Evolutionary conservation across 2,329 filamentous ascomycete genomes (phyloP).

Genomic region (Tolypocladium endophyticum): DNA sequence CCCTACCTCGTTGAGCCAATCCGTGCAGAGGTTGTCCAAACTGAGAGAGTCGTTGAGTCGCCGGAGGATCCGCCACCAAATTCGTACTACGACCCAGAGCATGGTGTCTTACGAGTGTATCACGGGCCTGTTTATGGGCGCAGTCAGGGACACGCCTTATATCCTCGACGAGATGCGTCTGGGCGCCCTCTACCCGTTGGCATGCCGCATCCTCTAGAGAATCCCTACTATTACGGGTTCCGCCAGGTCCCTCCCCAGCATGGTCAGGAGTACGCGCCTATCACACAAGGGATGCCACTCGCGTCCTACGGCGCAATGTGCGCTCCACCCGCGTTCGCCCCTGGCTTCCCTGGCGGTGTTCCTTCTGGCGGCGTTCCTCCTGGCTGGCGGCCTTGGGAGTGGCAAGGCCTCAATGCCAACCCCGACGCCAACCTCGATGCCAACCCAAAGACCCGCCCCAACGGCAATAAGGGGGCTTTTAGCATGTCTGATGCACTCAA

Average conservation of each 20-base stretch:
- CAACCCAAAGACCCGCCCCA: neutral
- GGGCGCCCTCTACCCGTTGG: slow-evolving; percentile 27
- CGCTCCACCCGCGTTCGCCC: slow-evolving; percentile 10
- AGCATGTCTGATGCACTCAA: slow-evolving; percentile 4
- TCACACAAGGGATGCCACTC: slow-evolving; percentile 18
- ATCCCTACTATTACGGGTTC: slow-evolving; percentile 32
- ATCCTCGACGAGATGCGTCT: slow-evolving; percentile 27
- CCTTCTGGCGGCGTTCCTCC: neutral
- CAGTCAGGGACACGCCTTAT: slow-evolving; percentile 30
- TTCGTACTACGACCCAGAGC: slow-evolving; percentile 44
- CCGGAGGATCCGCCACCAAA: slow-evolving; percentile 46
- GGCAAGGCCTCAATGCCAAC: neutral
- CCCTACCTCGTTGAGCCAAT: slow-evolving; percentile 37
- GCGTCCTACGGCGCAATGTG: slow-evolving; percentile 11
- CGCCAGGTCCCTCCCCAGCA: slow-evolving; percentile 4
- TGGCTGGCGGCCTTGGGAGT: neutral
- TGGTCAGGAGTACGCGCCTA: slow-evolving; percentile 15
- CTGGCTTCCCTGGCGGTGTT: slow-evolving; percentile 5
- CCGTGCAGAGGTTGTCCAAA: slow-evolving; percentile 37
- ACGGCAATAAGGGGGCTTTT: slow-evolving; percentile 7
- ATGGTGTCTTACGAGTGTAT: slow-evolving; percentile 44
- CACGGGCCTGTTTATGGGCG: slow-evolving; percentile 46
- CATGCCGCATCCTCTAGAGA: slow-evolving; percentile 30
- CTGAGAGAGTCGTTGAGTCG: slow-evolving; percentile 44
- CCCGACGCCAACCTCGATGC: neutral